Evolutionary conservation across 306 rosid species (phyloP).

Genomic region (Gillenia trifoliata): DNA sequence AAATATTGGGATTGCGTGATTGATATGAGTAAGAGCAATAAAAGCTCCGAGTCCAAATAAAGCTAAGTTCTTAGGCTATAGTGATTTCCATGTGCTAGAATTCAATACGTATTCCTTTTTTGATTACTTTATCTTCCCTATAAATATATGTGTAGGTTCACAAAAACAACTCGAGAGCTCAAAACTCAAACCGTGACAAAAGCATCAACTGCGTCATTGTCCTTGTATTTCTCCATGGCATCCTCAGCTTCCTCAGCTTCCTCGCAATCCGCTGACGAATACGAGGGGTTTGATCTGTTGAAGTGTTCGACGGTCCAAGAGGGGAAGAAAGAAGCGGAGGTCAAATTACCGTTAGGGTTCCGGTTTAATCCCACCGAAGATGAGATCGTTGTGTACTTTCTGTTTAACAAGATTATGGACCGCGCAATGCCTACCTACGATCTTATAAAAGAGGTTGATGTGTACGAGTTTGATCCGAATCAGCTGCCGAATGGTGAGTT

Average conservation of each 20-base stretch:
- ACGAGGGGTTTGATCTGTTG: not conserved
- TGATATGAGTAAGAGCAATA: too few relatives aligned
- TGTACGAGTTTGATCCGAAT: not conserved
- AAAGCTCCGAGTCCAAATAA: too few relatives aligned
- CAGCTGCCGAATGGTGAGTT: not conserved
- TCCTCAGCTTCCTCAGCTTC: not conserved
- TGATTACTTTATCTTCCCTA: too few relatives aligned
- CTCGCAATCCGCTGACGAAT: not conserved
- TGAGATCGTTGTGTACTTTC: not conserved
- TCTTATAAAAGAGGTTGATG: not conserved
- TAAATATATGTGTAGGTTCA: not conserved
- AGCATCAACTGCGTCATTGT: not conserved
- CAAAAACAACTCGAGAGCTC: not conserved
- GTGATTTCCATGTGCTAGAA: not conserved
- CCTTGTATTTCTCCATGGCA: not conserved
- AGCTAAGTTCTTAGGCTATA: too few relatives aligned
- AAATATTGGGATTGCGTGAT: not conserved
- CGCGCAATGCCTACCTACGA: not conserved
- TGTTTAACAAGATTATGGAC: conserved; percentile 3
- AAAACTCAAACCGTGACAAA: not conserved
- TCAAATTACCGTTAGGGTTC: not conserved
- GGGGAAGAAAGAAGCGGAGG: not conserved
- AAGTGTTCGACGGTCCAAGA: not conserved
- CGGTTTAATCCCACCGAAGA: not conserved
- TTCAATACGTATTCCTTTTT: not conserved